phyloP scores from a whole-genome alignment of 176 grass and related monocot genomes.

The Eleusine indica region DNA sequence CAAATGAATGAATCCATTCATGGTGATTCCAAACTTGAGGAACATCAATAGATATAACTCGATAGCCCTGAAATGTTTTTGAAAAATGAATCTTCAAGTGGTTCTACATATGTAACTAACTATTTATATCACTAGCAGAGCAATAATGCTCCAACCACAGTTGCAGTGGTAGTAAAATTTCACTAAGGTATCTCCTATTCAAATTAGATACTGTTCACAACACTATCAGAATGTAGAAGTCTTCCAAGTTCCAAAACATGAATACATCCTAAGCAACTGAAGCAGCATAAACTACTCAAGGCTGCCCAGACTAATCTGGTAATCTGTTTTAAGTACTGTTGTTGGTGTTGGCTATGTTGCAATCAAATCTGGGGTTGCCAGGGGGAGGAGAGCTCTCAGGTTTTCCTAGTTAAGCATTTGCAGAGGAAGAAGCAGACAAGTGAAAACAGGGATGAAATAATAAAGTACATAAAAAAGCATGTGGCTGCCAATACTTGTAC shows the following conservation, averaged over 20 bases:
- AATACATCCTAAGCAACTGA: slow-evolving; percentile 23
- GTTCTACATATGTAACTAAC: neutral
- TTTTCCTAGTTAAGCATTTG: neutral
- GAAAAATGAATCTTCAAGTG: neutral
- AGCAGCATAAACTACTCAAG: slow-evolving; percentile 3
- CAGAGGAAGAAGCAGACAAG: neutral
- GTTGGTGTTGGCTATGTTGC: neutral
- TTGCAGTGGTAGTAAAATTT: neutral
- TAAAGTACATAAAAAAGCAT: neutral
- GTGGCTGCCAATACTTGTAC: neutral
- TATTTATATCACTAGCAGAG: neutral
- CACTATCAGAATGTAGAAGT: slow-evolving; percentile 3
- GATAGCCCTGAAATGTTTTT: slow-evolving; percentile 71
- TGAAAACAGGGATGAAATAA: neutral
- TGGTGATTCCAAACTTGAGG: slow-evolving; percentile 89
- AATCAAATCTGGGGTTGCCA: neutral
- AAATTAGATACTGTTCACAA: neutral
- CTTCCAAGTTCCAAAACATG: neutral
- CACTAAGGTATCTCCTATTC: neutral
- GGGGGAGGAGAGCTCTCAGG: neutral
- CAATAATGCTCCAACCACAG: neutral
- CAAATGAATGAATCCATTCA: slow-evolving; percentile 95
- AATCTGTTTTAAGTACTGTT: neutral
- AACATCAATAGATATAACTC: slow-evolving; percentile 93
- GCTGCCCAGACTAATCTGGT: neutral